phyloP scores from a whole-genome alignment of 164 flowering plant genomes.

The Brasenia schreberi region DNA sequence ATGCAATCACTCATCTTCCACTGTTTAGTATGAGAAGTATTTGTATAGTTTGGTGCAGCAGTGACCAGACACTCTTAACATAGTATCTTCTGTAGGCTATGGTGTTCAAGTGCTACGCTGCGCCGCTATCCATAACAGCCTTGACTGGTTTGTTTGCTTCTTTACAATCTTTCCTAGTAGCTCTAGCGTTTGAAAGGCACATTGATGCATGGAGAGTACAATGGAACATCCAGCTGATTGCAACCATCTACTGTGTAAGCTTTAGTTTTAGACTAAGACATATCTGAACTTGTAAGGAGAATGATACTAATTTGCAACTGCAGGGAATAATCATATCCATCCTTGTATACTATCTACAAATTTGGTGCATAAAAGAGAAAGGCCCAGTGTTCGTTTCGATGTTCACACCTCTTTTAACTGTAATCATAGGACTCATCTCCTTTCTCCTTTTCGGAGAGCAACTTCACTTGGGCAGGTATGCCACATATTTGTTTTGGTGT shows the following conservation, averaged over 20 bases:
- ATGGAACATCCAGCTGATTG: slow-evolving; percentile 28
- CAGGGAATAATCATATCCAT: slow-evolving; percentile 29
- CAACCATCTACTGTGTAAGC: slow-evolving; percentile 20
- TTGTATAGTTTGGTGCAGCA: too few relatives aligned
- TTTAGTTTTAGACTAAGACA: slow-evolving; percentile 1
- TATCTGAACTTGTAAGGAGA: not conserved
- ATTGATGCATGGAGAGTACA: slow-evolving; percentile 23
- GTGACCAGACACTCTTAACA: too few relatives aligned
- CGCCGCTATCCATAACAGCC: slow-evolving; percentile 21
- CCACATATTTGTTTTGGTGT: not conserved
- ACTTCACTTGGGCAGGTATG: slow-evolving; percentile 33
- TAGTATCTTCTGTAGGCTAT: slow-evolving; percentile 1
- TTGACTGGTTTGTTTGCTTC: slow-evolving; percentile 31
- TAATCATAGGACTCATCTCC: slow-evolving; percentile 22
- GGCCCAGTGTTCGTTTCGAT: slow-evolving; percentile 38
- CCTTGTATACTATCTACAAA: slow-evolving; percentile 19
- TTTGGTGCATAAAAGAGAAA: slow-evolving; percentile 27
- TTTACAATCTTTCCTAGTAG: slow-evolving; percentile 25
- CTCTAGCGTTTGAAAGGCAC: slow-evolving; percentile 19
- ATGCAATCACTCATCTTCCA: not conserved
- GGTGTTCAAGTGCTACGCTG: slow-evolving; percentile 28
- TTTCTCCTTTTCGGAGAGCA: slow-evolving; percentile 30
- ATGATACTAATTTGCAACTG: not conserved
- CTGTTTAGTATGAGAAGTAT: not conserved
- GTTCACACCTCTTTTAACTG: slow-evolving; percentile 24